Base-by-base conservation (phyloP, 768 basidiomycete species). In the Saitozyma sp. region DNA sequence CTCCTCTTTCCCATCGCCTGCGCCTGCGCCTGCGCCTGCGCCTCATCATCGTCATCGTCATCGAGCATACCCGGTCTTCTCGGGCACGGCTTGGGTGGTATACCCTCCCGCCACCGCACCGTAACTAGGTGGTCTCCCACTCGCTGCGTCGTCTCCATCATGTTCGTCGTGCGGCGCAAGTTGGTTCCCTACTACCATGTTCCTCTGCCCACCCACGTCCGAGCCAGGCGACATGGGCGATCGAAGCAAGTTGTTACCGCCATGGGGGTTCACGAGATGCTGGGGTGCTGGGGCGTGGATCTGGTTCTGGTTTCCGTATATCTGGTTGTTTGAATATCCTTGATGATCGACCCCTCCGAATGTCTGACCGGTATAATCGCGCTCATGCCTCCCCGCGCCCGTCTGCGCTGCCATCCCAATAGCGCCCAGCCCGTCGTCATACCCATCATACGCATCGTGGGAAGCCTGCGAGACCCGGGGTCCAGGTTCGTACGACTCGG, bases 391-490 rank as follows among this genome's bases (percentile, higher is more conserved):
- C 0, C 62, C 62, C 14, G 60, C 58, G 53, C 59, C 49, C 19
- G 52, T 42, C 52, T 59, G 40, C 38, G 61, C 71, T 13, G 66
- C 64, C 56, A 61, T 59, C 7, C 73, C 73, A 16, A 75, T 67
- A 8, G 61, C 70, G 11, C 71, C 71, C 8, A 69, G 56, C 19
- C 67, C 71, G 49, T 70, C 71, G 41, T 70, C 72, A 51, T 74
- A 74, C 6, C 72, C 72, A 20, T 58, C 71, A 51, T 73, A 69
- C 8, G 67, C 59, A 63, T 70, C 69, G 11, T 54, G 29, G 42
- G 42, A 11, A 1, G 56, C 29, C 40, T 39, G 20, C 48, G 64
- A 46, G 16, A 61, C 58, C 19, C 55, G 51, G 14, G 67, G 65
- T 42, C 63, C 66, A 17, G 62, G 63, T 38, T 69, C 57, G n/a